phyloP scores from a whole-genome alignment of 2,329 filamentous ascomycete species.

The Cadophora sp. region DNA sequence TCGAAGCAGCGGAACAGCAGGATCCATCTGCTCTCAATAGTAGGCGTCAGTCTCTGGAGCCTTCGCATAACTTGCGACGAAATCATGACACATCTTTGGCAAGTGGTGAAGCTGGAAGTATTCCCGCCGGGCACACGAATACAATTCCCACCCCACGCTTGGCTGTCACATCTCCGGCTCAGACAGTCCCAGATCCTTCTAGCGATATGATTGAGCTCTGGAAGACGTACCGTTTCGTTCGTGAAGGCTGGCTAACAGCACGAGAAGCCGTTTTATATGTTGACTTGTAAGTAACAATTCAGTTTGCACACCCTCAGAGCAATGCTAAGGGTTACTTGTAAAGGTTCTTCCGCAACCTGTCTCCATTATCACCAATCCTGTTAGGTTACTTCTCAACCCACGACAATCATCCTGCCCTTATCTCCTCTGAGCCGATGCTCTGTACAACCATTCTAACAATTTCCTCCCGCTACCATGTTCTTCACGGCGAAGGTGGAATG shows the following conservation, averaged over 20 bases:
- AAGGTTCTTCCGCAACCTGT: slow-evolving; percentile 56
- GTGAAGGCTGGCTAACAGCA: slow-evolving; percentile 62
- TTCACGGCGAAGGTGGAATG: slow-evolving; percentile 50
- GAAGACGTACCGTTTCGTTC: slow-evolving; percentile 58
- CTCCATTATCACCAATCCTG: slow-evolving; percentile 56
- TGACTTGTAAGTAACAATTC: slow-evolving; percentile 49
- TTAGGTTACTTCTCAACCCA: slow-evolving; percentile 57
- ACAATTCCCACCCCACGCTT: neutral
- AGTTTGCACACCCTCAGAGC: neutral
- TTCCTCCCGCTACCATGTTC: slow-evolving; percentile 57
- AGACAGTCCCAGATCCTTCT: neutral
- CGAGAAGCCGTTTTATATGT: slow-evolving; percentile 59
- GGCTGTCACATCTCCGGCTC: neutral
- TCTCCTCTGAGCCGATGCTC: slow-evolving; percentile 58
- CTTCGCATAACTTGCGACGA: neutral
- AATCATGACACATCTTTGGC: neutral
- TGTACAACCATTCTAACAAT: slow-evolving; percentile 61
- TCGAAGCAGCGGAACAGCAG: slow-evolving; percentile 53
- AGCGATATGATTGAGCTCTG: slow-evolving; percentile 50
- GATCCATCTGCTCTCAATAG: slow-evolving; percentile 31
- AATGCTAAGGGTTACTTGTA: neutral
- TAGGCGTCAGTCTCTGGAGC: slow-evolving; percentile 3
- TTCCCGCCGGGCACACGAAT: neutral
- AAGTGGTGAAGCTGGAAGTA: neutral
- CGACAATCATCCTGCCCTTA: slow-evolving; percentile 53